These are phyloP conservation scores for Dovyalis caffra DNA, from an alignment of 345 rosid genomes.

Conservation along the genomic window DNA sequence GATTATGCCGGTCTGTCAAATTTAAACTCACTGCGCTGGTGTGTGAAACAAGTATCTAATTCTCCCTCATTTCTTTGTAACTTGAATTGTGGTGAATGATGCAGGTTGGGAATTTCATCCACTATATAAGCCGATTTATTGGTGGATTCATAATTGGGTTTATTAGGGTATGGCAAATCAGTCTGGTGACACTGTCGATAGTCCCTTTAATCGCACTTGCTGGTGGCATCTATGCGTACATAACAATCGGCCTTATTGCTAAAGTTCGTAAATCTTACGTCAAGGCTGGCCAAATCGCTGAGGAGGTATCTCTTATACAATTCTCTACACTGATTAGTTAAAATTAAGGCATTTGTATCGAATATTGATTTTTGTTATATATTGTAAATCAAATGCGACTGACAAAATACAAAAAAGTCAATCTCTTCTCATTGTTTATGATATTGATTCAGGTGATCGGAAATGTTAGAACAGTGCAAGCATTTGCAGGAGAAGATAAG, in stretches of 20 bases:
- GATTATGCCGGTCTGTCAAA: neutral
- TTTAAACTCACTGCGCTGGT: neutral
- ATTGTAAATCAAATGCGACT: neutral
- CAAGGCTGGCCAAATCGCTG: conserved; percentile 93
- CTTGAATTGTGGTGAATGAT: neutral
- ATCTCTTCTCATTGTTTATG: neutral
- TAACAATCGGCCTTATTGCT: conserved; percentile 78
- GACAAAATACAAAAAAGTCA: neutral
- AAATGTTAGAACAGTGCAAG: conserved; percentile 95
- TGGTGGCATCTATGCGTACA: conserved; percentile 82
- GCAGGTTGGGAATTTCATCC: conserved; percentile 95
- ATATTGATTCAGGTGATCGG: conserved; percentile 63
- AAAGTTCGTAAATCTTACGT: conserved; percentile 80
- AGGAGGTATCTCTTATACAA: conserved; percentile 70
- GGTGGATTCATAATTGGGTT: conserved; percentile 91
- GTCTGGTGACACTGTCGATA: conserved; percentile 86
- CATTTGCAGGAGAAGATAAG: conserved; percentile 87
- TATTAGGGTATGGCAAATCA: conserved; percentile 87
- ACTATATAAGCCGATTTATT: conserved; percentile 82
- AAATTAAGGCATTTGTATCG: neutral
- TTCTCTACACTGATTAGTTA: no score
- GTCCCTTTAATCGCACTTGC: conserved; percentile 94
- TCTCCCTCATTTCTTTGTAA: neutral
- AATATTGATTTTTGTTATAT: neutral
- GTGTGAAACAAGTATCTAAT: neutral